Conservation (phyloP, 2,329 filamentous ascomycete species). For the Rhexocercosporidium sp. region DNA sequence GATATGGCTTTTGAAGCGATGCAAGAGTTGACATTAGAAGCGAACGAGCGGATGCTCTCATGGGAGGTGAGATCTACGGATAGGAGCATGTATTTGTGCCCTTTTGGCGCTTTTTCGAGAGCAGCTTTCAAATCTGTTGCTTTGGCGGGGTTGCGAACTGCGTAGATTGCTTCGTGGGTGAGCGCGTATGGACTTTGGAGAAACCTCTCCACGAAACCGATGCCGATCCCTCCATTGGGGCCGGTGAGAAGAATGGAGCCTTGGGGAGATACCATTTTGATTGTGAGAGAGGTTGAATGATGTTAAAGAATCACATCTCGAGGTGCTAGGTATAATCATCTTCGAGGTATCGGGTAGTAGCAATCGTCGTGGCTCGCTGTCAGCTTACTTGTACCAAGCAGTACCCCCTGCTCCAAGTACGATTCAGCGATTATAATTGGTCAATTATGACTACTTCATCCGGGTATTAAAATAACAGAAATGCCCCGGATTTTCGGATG, state of each 20-base stretch:
- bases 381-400: neutral
- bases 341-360: neutral
- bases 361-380: neutral
- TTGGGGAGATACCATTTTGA: constrained; percentile 6
- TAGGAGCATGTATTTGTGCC: constrained; percentile 4
- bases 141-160: constrained; percentile 27
- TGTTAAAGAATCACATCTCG: neutral
- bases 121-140: constrained; percentile 5
- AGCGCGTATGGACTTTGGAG: constrained; percentile 18
- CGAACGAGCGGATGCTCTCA: constrained; percentile 20
- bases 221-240: constrained; percentile 37
- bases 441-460: neutral
- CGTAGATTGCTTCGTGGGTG: constrained; percentile 31
- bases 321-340: neutral
- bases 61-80: constrained; percentile 20
- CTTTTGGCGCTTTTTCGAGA: neutral
- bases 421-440: too few relatives aligned
- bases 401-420: neutral
- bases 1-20: constrained; percentile 29
- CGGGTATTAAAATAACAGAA: too few relatives aligned
- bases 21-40: constrained; percentile 29
- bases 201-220: constrained; percentile 28
- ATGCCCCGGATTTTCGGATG: too few relatives aligned
- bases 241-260: constrained; percentile 37
- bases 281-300: neutral